phyloP scores from a whole-genome alignment of 108 stramenopile species.

The Seminavis robusta region DNA sequence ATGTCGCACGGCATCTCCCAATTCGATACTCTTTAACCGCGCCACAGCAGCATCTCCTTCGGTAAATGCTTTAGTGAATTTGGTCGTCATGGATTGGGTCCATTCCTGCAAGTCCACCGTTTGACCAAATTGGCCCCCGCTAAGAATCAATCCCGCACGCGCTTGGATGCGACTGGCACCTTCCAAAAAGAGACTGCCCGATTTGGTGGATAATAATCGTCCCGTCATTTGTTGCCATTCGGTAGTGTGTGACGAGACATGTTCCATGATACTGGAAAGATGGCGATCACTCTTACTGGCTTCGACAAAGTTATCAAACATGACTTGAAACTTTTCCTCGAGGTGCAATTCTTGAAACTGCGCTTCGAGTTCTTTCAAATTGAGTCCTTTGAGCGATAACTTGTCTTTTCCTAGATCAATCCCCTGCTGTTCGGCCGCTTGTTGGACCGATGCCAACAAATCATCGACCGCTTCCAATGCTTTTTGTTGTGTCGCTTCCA shows the following conservation, averaged over 20 bases:
- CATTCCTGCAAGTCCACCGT: no score
- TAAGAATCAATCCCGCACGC: conserved; percentile 59
- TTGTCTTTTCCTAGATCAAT: background rate
- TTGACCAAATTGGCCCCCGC: conserved; percentile 48
- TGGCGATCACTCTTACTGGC: conserved; percentile 73
- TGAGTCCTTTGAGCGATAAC: no score
- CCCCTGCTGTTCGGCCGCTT: conserved; percentile 7
- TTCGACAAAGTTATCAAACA: conserved; percentile 63
- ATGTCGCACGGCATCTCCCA: conserved; percentile 73
- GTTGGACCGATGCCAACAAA: conserved; percentile 26
- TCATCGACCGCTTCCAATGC: conserved; percentile 55
- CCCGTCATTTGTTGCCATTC: conserved; percentile 85
- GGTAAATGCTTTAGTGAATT: conserved; percentile 76
- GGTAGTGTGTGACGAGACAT: conserved; percentile 68
- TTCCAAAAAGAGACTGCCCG: conserved; percentile 76
- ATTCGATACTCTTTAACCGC: conserved; percentile 78
- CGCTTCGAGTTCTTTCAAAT: conserved; percentile 17
- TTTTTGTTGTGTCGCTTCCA: conserved; percentile 56
- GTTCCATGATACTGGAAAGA: conserved; percentile 55
- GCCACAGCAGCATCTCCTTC: conserved; percentile 89
- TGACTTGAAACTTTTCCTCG: conserved; percentile 53
- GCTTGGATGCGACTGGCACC: conserved; percentile 72
- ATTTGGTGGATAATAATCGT: conserved; percentile 66
- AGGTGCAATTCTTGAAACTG: conserved; percentile 23
- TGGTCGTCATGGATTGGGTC: conserved; percentile 58